These are phyloP conservation scores for Lactuca saligna DNA, from an alignment of 129 eudicot genomes.

Conservation along the genomic window DNA sequence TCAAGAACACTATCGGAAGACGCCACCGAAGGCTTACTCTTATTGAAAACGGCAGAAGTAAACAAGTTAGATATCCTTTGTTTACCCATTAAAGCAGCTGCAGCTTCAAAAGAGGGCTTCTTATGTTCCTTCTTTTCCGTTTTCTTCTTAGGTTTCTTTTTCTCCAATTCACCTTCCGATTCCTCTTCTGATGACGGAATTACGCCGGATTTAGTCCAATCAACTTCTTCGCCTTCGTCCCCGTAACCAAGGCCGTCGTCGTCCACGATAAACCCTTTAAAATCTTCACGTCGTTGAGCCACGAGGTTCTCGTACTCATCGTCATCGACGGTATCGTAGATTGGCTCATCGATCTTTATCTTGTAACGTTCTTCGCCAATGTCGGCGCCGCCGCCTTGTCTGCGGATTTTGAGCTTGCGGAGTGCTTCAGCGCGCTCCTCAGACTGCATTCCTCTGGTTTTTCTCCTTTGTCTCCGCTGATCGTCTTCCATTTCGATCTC, in stretches of 20 bases:
- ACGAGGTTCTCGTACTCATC: constrained; percentile 83
- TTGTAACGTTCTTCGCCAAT: constrained; percentile 39
- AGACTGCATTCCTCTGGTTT: constrained; percentile 44
- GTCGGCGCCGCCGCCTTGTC: constrained; percentile 57
- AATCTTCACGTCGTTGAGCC: constrained; percentile 78
- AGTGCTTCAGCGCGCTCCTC: constrained; percentile 66
- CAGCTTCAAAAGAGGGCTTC: constrained; percentile 69
- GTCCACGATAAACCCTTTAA: constrained; percentile 66
- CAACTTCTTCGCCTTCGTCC: constrained; percentile 83
- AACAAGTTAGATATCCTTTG: constrained; percentile 75
- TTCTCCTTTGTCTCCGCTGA: constrained; percentile 45
- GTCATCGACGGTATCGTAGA: constrained; percentile 80
- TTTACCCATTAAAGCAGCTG: constrained; percentile 91
- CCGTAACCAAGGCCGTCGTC: constrained; percentile 81
- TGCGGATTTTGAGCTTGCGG: constrained; percentile 66
- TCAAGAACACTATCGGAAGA: constrained; percentile 78
- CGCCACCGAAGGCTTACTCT: constrained; percentile 32
- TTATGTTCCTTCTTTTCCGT: constrained; percentile 50
- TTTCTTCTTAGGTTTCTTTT: constrained; percentile 45
- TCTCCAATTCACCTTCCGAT: constrained; percentile 56
- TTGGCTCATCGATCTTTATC: constrained; percentile 71
- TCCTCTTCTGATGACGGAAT: constrained; percentile 57
- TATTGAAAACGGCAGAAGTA: constrained; percentile 74
- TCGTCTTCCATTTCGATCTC: constrained; percentile 54
- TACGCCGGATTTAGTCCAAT: constrained; percentile 62